These are phyloP conservation scores for Candida vartiovaarae DNA, from an alignment of 805 yeast genomes.

Conservation along the genomic window DNA sequence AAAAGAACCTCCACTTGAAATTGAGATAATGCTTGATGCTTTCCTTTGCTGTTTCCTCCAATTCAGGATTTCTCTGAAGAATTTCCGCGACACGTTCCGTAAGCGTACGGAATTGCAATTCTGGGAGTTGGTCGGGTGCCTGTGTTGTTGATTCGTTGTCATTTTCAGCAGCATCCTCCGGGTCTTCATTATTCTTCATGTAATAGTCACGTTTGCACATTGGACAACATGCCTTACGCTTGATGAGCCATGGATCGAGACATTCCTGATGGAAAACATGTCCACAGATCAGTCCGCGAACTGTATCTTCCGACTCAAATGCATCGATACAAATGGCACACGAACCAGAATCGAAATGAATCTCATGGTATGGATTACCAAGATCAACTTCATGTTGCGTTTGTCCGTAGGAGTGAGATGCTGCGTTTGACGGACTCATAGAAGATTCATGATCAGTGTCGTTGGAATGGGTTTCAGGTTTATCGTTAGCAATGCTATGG, in stretches of 20 bases:
- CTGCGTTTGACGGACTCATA: neutral
- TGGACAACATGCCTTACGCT: constrained; percentile 75
- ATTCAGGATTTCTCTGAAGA: constrained; percentile 31
- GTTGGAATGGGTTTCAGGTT: neutral
- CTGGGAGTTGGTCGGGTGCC: constrained; percentile 19
- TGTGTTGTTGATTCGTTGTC: constrained; percentile 18
- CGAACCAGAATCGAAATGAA: constrained; percentile 55
- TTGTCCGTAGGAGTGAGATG: neutral
- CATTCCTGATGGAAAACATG: constrained; percentile 79
- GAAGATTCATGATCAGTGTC: neutral
- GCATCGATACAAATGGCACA: constrained; percentile 77
- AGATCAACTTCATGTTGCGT: constrained; percentile 12
- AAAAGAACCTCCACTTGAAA: constrained; percentile 33
- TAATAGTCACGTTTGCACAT: constrained; percentile 70
- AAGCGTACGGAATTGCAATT: constrained; percentile 32
- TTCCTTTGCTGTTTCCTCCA: constrained; percentile 39
- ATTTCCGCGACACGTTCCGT: constrained; percentile 37
- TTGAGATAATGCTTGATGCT: constrained; percentile 28
- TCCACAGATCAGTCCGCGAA: constrained; percentile 72
- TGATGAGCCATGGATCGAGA: constrained; percentile 74
- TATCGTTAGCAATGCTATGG: neutral
- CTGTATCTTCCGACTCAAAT: constrained; percentile 53
- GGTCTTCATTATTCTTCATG: constrained; percentile 19
- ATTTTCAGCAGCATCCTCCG: constrained; percentile 11
- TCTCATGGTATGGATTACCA: constrained; percentile 16